Base-by-base conservation (phyloP, 371 early-diverging fungal genomes). In the Circinella umbellata region DNA sequence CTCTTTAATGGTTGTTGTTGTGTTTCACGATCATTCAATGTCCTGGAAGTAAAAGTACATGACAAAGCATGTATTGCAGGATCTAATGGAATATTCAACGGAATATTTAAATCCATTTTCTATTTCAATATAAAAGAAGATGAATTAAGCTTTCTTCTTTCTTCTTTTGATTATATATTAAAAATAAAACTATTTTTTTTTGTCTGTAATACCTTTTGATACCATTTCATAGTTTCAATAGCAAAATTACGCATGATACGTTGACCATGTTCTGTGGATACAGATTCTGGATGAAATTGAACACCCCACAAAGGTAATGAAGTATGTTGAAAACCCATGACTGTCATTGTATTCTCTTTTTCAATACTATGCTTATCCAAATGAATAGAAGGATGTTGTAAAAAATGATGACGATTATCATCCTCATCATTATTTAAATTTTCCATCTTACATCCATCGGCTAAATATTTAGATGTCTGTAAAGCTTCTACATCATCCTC, bases 251-350 rank as follows among this genome's bases (percentile, higher is more conserved):
- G 15, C 51, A 96, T 74, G 77, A 98, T 81, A 14, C 71, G 75
- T 13, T 69, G 60, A 3, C 98, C 98, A 71, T 87, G 74, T 69
- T 94, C 92, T 0, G 96, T 92, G 39, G 93, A 93, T 13, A 98
- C 92, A 8, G 96, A 96, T 80, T 98, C 99, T 8, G 99, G 99
- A 77, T 98, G 99, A 73, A 96, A 98, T 73, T 98, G 98, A 37
- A 98, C 96, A 9, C 96, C 95, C 86, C 91, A 96, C 10, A 96
- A 74, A 17, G 96, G 96, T 18, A 84, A 71, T 1, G 63, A 51
- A 35, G 63, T 77, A 78, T 96, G 97, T 51, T 88, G 81, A 63
- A 98, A 77, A 0, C 89, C 98, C 97, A 96, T 96, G 9, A 97
- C 61, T 0, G 42, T 42, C 42, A 42, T 9, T 42, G 2, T 42